Evolutionary conservation across 2,329 filamentous ascomycete genomes (phyloP).

Genomic region (Lasiodiplodia hormozganensis): DNA sequence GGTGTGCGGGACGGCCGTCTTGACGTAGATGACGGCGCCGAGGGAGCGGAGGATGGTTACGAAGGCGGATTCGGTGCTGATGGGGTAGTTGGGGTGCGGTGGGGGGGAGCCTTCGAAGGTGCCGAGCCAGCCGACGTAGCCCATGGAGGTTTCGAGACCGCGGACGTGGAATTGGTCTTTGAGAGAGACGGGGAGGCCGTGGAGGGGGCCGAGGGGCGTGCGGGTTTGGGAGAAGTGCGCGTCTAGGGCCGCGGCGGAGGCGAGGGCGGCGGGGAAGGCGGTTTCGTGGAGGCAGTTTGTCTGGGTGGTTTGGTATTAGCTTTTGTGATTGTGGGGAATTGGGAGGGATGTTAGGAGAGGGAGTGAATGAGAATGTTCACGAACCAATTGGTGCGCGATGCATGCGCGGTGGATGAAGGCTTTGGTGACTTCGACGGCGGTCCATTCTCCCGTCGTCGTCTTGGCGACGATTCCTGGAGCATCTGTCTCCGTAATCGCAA

Average conservation of each 20-base stretch:
- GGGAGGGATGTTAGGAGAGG: too few relatives aligned
- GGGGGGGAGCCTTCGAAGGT: conserved; percentile 62
- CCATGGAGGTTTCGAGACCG: conserved; percentile 59
- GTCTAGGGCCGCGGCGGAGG: conserved; percentile 51
- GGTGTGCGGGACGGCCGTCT: conserved; percentile 64
- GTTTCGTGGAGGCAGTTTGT: conserved; percentile 54
- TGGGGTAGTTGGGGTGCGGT: conserved; percentile 56
- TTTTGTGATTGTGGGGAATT: background rate
- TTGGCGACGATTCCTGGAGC: conserved; percentile 63
- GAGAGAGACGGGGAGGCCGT: conserved; percentile 56
- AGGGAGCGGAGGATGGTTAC: conserved; percentile 60
- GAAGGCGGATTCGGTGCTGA: conserved; percentile 64
- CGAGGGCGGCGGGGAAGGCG: conserved; percentile 55
- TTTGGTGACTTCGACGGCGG: conserved; percentile 61
- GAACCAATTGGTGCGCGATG: conserved; percentile 58
- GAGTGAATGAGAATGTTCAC: too few relatives aligned
- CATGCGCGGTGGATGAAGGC: conserved; percentile 65
- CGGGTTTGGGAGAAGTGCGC: conserved; percentile 44
- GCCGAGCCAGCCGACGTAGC: conserved; percentile 71
- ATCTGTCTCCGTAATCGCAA: conserved; percentile 68
- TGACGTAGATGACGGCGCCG: conserved; percentile 63
- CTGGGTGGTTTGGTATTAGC: conserved; percentile 29
- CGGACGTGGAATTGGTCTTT: conserved; percentile 59
- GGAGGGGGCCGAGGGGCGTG: conserved; percentile 53
- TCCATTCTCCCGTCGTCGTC: conserved; percentile 63